Base-by-base conservation (phyloP, 495 filamentous ascomycete genomes). In the Penicillium canescens region DNA sequence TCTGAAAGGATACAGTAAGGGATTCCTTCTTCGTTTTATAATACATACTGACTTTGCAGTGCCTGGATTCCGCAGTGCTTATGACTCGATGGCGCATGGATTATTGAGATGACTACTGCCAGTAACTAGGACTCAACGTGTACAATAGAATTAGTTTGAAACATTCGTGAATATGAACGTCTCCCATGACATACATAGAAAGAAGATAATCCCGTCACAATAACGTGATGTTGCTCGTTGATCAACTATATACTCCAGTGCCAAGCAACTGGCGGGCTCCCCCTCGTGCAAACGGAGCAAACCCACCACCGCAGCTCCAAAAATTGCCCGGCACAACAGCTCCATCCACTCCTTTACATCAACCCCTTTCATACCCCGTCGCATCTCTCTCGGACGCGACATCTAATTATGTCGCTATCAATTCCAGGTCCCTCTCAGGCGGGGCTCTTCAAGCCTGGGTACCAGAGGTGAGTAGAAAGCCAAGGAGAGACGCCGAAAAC, bases 361-460 rank as follows among this genome's bases (percentile, higher is more conserved):
- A 57, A 37, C 54, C 41, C 48, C 50, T 51, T 63, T 54, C 49
- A 60, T 61, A 62, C 54, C 37, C 39, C 56, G 59, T 68, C 61
- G 54, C 55, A 56, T 62, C 52, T 48, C 35, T 36, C 42, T 46
- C 49, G 65, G 65, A 66, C 61, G 62, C 54, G 59, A 64, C 60
- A 46, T 42, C 43, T 61, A 68, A 82, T 61, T 63, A 98, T 98
- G 94, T 98, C 94, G 66, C 84, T 98, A 64, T 88, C 92, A 68
- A 91, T 98, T 61, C 94, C 94, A 41, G 87, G 80, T 67, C 95
- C 94, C 59, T 94, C 95, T 45, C 94, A 96, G 68, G 84, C 86
- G 62, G 87, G 88, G 67, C 83, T 99, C 20, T 99, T 99, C 83
- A 98, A 98, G 76, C 79, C 85, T 68, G 94, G 94, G 58, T 99